These are phyloP conservation scores for Ceratobasidium sp. DNA, from an alignment of 1,284 basidiomycete species.

Conservation along the genomic window DNA sequence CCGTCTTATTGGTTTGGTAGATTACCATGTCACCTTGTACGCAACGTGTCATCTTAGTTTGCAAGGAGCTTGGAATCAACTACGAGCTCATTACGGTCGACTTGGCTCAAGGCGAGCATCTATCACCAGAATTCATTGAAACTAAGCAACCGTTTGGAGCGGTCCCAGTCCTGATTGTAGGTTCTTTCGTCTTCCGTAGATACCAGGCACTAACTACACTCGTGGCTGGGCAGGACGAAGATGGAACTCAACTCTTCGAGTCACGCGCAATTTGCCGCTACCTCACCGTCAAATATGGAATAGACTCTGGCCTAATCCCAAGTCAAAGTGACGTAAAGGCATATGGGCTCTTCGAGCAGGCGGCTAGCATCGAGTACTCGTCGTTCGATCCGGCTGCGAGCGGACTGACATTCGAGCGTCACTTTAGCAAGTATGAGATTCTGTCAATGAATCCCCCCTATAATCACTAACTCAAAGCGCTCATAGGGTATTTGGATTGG, in stretches of 20 bases:
- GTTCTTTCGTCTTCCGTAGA: no score
- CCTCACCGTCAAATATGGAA: slow-evolving; percentile 59
- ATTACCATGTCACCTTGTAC: slow-evolving; percentile 43
- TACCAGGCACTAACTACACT: neutral
- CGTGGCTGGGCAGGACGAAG: slow-evolving; percentile 44
- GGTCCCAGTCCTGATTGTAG: slow-evolving; percentile 30
- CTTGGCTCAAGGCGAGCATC: slow-evolving; percentile 32
- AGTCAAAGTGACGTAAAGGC: slow-evolving; percentile 55
- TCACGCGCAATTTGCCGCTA: slow-evolving; percentile 66
- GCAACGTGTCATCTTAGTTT: slow-evolving; percentile 34
- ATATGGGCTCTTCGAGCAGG: slow-evolving; percentile 65
- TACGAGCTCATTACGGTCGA: slow-evolving; percentile 38
- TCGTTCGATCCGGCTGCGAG: slow-evolving; percentile 49
- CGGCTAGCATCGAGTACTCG: slow-evolving; percentile 61
- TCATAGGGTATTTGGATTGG: neutral
- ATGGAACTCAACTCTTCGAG: slow-evolving; percentile 51
- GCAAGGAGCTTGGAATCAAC: slow-evolving; percentile 38
- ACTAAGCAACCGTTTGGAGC: slow-evolving; percentile 38
- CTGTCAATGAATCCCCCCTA: neutral
- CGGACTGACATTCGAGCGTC: slow-evolving; percentile 17
- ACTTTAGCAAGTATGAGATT: slow-evolving; percentile 35
- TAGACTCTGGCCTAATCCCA: slow-evolving; percentile 48
- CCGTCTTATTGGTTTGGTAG: no score
- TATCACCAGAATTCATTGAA: slow-evolving; percentile 4
- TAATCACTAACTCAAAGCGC: neutral